Evolutionary conservation across 345 rosid genomes (phyloP), one percentile per base, ranked within the genome.

Genomic region (Syzygium aqueum): DNA sequence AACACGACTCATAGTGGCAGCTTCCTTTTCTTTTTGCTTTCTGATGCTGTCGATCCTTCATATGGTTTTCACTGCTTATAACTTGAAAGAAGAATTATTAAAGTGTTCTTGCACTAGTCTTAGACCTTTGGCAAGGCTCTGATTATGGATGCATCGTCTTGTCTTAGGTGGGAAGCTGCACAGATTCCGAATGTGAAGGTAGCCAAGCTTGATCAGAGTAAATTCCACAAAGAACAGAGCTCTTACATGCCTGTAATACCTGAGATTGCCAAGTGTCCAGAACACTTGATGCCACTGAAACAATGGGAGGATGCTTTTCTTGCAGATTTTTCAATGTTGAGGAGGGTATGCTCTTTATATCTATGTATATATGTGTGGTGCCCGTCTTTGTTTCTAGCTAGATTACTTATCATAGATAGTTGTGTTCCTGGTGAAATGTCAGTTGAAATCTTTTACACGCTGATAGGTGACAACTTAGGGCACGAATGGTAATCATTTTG

Each of bases 131-230:
- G 25, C 78, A 67, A 67, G 46, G 23, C 13, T n/a, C 46, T 33
- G 13, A 33, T 33, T 33, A 33, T 73, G 23, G 10, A 73, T 33
- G 46, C 49, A 85, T 56, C 6, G 25, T 21, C 65, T 86, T 52
- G 67, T 84, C 52, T 30, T 86, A 97, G 99, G 93, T 97, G 99
- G 99, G 99, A 97, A 93, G 98, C 99, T 86, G 92, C 94, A 87
- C 94, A 80, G 73, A 89, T 95, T 90, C 98, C 98, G 5, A 95
- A 94, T 84, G 96, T 97, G 57, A 93, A 87, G 88, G 95, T 95
- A 83, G 98, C 95, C 84, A 94, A 95, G 91, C 89, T 90, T 88
- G 95, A 92, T 77, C 87, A 40, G 87, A 89, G 85, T 86, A 92
- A 91, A 87, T 54, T 88, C 78, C 86, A 54, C 51, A 91, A 90